A percentile compares a stretch with the other conserved stretches of the same genome.
Evolutionary conservation across 805 yeast species (phyloP).

Genomic region (Nakazawaea wyomingensis): DNA sequence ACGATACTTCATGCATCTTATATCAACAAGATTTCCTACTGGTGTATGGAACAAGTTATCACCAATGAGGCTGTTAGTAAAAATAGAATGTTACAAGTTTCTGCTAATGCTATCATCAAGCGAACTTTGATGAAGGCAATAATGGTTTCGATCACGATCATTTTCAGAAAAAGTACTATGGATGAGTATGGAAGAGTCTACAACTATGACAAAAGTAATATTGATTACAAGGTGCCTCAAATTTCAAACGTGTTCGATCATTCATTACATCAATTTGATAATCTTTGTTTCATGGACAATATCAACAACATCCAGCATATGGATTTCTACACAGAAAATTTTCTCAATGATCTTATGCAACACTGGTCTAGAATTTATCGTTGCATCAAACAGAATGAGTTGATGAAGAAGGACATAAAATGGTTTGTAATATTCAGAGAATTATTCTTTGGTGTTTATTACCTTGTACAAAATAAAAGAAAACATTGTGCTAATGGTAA

Average conservation of each 20-base stretch:
- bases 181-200: conserved; percentile 8
- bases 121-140: conserved; percentile 4
- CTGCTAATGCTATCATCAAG: conserved; percentile 3
- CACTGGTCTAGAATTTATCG: background rate
- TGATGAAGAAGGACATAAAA: conserved; percentile 7
- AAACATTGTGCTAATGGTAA: background rate
- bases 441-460: conserved; percentile 4
- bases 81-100: conserved; percentile 5
- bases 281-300: conserved; percentile 4
- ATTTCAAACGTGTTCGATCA: conserved; percentile 4
- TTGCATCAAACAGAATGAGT: background rate
- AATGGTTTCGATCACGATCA: background rate
- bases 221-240: background rate
- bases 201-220: background rate
- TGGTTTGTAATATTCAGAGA: conserved; percentile 9
- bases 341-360: background rate
- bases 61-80: conserved; percentile 8
- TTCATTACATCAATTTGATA: conserved; percentile 8
- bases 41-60: conserved; percentile 5
- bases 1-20: conserved; percentile 5
- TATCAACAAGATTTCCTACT: conserved; percentile 1
- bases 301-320: conserved; percentile 1
- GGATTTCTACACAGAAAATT: background rate
- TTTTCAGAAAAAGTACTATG: background rate
- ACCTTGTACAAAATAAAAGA: conserved; percentile 4